Evolutionary conservation across 441 rosid species (phyloP), one percentile per base, ranked within the genome.

Genomic region (Arabidopsis lyrata): DNA sequence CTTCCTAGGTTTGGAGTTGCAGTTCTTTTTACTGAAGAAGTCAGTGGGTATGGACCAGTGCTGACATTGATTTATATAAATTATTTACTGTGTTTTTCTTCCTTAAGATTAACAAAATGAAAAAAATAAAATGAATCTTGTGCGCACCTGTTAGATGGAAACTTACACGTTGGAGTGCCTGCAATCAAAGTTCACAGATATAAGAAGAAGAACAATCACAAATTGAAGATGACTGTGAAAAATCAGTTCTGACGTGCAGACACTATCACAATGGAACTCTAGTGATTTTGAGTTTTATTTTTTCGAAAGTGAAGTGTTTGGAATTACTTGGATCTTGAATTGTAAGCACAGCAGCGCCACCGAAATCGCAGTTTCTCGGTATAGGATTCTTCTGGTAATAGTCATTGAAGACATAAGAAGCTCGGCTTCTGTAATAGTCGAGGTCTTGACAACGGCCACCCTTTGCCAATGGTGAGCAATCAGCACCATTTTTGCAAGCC

Each of bases 351-450:
- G 96, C 94, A 59, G 86, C 73, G 29, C 94, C 96, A 41, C 83
- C 87, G 72, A 90, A 88, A 77, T 85, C 85, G 67, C 96, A 90
- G 81, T 89, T 86, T 13, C 80, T 83, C 2, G 90, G 93, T 7
- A 81, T 60, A 4, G 96, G 86, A 61, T 83, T 83, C 77, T 82
- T 83, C 76, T 82, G 83, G 72, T 82, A 86, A 58, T 82, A 84
- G 59, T 74, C 44, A 55, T 84, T 82, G 63, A 86, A 86, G 4
- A 83, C 85, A 32, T 75, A 84, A 7, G 89, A 82, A 7, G 87
- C 85, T 70, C 78, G 24, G 83, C 68, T 80, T 6, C 53, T 74
- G 35, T 81, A 61, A 4, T 77, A 63, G 61, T 56, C 75, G 9
- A 86, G 89, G 49, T 68, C 71, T 63, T 75, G 83, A 69, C 86